Percentiles rank a stretch among this genome's conserved stretches.
phyloP scores from a whole-genome alignment of 2,329 filamentous ascomycete genomes.

The Pseudogymnoascus sp. region DNA sequence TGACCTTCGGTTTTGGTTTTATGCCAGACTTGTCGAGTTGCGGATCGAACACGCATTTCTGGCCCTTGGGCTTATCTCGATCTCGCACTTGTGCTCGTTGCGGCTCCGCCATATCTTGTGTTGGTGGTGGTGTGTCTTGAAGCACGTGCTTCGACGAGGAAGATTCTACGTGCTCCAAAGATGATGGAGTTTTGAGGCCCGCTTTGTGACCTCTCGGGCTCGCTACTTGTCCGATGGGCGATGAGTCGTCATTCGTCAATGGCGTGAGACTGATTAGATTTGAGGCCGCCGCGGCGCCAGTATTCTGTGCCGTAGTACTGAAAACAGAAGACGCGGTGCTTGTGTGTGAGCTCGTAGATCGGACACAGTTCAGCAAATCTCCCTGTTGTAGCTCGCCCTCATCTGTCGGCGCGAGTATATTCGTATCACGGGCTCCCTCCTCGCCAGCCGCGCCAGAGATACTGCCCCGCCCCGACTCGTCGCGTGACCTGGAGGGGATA shows the following conservation, averaged over 20 bases:
- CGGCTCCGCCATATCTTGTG: background rate
- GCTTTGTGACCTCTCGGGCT: constrained; percentile 43
- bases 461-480: constrained; percentile 28
- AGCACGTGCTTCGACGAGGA: constrained; percentile 6
- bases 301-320: constrained; percentile 38
- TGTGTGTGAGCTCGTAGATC: constrained; percentile 65
- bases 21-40: constrained; percentile 34
- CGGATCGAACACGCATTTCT: constrained; percentile 57
- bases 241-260: constrained; percentile 60
- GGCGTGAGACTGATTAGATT: constrained; percentile 51
- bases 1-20: constrained; percentile 53
- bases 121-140: background rate
- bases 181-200: constrained; percentile 30
- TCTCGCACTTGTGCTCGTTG: constrained; percentile 48
- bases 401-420: constrained; percentile 33
- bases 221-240: constrained; percentile 49
- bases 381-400: constrained; percentile 54
- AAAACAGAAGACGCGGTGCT: constrained; percentile 69
- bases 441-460: constrained; percentile 23
- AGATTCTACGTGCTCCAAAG: constrained; percentile 27
- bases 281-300: constrained; percentile 24
- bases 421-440: constrained; percentile 22
- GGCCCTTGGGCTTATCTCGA: constrained; percentile 47
- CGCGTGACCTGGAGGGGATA: constrained; percentile 24
- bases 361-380: constrained; percentile 64